Evolutionary conservation across 2,329 filamentous ascomycete species (phyloP).

Genomic region (Ophiocordyceps camponoti-saundersi): DNA sequence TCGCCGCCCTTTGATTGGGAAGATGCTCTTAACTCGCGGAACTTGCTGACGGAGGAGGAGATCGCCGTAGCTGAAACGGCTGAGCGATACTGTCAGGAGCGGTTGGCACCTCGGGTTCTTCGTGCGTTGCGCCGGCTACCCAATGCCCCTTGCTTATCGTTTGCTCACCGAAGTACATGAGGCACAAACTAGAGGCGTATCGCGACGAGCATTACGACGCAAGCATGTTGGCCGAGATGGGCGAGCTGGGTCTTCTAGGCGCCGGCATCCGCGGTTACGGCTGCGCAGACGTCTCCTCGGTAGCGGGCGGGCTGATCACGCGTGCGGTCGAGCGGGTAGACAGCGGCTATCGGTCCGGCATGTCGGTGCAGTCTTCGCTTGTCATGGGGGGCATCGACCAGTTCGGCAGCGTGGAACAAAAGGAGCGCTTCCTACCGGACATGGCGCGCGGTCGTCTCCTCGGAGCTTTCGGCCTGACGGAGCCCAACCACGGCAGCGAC

Average conservation of each 20-base stretch:
- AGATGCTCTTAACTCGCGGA: conserved; percentile 63
- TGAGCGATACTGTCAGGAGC: conserved; percentile 86
- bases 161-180: too few relatives aligned
- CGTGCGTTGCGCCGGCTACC: conserved; percentile 33
- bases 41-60: conserved; percentile 78
- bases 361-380: conserved; percentile 87
- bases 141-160: neutral
- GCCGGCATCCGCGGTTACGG: conserved; percentile 76
- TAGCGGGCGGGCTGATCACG: conserved; percentile 79
- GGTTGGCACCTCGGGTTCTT: conserved; percentile 67
- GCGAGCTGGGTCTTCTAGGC: conserved; percentile 74
- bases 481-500: conserved; percentile 86
- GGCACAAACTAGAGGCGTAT: conserved; percentile 49
- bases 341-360: conserved; percentile 79
- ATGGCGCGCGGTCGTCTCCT: conserved; percentile 72
- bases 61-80: conserved; percentile 78
- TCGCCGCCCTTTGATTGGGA: conserved; percentile 62
- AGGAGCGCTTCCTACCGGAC: conserved; percentile 63
- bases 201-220: conserved; percentile 73
- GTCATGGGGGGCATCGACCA: conserved; percentile 86
- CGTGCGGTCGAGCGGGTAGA: conserved; percentile 82
- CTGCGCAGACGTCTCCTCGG: conserved; percentile 74
- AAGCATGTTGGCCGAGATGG: conserved; percentile 81
- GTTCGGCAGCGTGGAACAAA: conserved; percentile 73
- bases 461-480: conserved; percentile 78